These are phyloP conservation scores for Trichoderma asperellum DNA, from an alignment of 2,329 filamentous ascomycete genomes.

Conservation along the genomic window DNA sequence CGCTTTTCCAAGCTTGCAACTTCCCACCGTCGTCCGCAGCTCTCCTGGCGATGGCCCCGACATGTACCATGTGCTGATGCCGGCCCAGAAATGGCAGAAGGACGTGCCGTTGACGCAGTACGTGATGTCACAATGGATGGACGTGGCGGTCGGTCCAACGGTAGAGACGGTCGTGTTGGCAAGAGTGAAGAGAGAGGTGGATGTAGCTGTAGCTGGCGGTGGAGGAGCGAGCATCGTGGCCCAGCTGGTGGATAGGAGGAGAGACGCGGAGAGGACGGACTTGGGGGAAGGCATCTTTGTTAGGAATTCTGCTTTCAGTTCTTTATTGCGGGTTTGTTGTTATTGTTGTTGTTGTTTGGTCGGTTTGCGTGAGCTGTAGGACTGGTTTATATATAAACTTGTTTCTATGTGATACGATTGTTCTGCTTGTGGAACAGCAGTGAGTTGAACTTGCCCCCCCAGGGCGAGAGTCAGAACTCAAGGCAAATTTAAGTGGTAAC, in stretches of 20 bases:
- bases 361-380: neutral
- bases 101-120: slow-evolving; percentile 43
- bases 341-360: neutral
- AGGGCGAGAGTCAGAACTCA: neutral
- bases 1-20: slow-evolving; percentile 24
- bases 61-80: slow-evolving; percentile 43
- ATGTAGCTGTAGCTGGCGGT: neutral
- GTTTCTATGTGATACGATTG: neutral
- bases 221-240: neutral
- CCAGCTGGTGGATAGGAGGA: slow-evolving; percentile 20
- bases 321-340: neutral
- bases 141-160: neutral
- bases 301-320: neutral
- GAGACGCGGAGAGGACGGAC: slow-evolving; percentile 7
- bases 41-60: slow-evolving; percentile 45
- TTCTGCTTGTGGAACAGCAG: neutral
- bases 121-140: slow-evolving; percentile 39
- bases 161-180: neutral
- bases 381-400: neutral
- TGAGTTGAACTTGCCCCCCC: neutral
- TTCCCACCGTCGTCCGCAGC: slow-evolving; percentile 40
- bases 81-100: slow-evolving; percentile 48
- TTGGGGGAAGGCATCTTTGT: slow-evolving; percentile 12
- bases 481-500: neutral
- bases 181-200: neutral